phyloP scores from a whole-genome alignment of 2,329 filamentous ascomycete genomes.

The Westerdykella sp. region DNA sequence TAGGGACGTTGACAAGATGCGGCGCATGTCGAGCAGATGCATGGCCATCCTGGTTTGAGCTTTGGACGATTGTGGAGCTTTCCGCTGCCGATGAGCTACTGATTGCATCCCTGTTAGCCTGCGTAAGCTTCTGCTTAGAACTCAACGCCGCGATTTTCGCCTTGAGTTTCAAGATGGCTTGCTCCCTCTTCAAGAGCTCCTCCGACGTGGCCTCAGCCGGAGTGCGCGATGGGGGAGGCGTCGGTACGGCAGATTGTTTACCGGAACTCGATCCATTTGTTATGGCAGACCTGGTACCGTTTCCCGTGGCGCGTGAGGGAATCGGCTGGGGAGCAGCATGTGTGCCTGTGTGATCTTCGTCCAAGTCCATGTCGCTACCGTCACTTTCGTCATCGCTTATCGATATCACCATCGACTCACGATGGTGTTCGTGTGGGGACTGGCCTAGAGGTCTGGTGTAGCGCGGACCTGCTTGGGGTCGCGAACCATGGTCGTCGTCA shows the following conservation, averaged over 20 bases:
- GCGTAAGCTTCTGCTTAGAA: conserved; percentile 5
- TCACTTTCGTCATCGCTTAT: conserved; percentile 69
- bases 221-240: conserved; percentile 32
- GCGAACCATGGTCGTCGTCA: conserved; percentile 47
- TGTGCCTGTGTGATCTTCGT: conserved; percentile 45
- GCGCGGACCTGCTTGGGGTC: conserved; percentile 19
- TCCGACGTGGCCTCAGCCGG: conserved; percentile 36
- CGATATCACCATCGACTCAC: conserved; percentile 69
- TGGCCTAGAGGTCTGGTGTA: conserved; percentile 60
- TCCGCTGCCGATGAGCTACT: neutral
- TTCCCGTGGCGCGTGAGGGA: conserved; percentile 15
- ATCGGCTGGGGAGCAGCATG: conserved; percentile 7
- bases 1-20: neutral
- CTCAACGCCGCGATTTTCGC: conserved; percentile 44
- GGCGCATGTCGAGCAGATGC: neutral
- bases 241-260: conserved; percentile 24
- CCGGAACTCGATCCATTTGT: conserved; percentile 6
- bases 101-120: neutral
- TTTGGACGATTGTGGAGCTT: neutral
- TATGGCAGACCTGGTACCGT: no score
- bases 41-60: neutral
- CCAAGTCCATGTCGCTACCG: conserved; percentile 60
- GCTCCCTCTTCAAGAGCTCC: conserved; percentile 43
- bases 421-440: conserved; percentile 41
- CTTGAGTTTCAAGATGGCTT: conserved; percentile 45